Conservation (phyloP, 2,329 filamentous ascomycete genomes). For the Setomelanomma holmii region DNA sequence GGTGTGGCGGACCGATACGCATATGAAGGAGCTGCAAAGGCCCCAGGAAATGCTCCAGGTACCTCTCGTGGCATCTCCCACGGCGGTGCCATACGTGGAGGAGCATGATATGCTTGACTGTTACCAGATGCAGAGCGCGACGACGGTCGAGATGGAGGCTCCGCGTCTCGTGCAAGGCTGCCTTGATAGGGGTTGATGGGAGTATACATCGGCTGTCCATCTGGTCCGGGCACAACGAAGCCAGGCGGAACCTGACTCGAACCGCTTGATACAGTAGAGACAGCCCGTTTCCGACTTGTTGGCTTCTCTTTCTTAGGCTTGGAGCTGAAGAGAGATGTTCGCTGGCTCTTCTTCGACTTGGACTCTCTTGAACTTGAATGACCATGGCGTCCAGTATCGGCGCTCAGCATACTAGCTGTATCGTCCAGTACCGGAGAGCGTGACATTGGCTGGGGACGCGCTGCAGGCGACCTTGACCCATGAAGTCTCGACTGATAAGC, state of each 20-base stretch:
- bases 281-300: conserved; percentile 36
- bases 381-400: conserved; percentile 39
- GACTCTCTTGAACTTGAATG: conserved; percentile 35
- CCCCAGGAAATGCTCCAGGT: conserved; percentile 51
- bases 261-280: conserved; percentile 29
- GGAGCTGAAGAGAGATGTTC: conserved; percentile 38
- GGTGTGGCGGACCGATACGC: conserved; percentile 29
- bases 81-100: conserved; percentile 36
- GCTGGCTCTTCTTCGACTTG: conserved; percentile 43
- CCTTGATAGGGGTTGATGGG: conserved; percentile 53
- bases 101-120: conserved; percentile 8
- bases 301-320: conserved; percentile 42
- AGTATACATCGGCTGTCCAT: conserved; percentile 55
- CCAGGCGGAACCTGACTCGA: conserved; percentile 47
- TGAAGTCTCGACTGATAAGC: conserved; percentile 75
- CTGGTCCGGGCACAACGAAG: conserved; percentile 57
- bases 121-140: conserved; percentile 50
- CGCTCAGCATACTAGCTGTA: conserved; percentile 34
- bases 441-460: conserved; percentile 28
- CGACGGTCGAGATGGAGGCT: conserved; percentile 50
- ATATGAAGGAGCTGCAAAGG: conserved; percentile 36
- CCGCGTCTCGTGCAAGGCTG: conserved; percentile 43
- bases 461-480: conserved; percentile 50
- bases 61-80: conserved; percentile 39
- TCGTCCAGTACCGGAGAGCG: conserved; percentile 39